Evolutionary conservation across 306 rosid species (phyloP).

Genomic region (Trifolium pratense): DNA sequence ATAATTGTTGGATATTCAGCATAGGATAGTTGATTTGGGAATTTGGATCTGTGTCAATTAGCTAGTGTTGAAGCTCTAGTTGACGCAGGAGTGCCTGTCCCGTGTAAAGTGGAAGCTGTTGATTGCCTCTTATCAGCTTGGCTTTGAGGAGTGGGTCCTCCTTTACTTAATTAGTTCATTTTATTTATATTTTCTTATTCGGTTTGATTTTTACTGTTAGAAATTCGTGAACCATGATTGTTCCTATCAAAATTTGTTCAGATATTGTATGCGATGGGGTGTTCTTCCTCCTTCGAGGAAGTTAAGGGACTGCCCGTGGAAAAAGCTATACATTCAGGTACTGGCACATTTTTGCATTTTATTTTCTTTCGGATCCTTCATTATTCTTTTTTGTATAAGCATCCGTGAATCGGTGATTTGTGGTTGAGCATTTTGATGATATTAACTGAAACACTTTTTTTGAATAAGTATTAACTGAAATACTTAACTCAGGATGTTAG

Average conservation of each 20-base stretch:
- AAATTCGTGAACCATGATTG: conserved; percentile 12
- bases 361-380: not conserved
- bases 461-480: not conserved
- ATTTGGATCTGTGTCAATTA: conserved; percentile 28
- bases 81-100: conserved; percentile 30
- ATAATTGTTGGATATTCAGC: not conserved
- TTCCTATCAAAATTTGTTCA: conserved; percentile 42
- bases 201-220: not conserved
- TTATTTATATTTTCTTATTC: conserved; percentile 30
- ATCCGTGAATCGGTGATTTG: conserved; percentile 23
- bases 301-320: conserved; percentile 86
- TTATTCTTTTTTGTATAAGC: not conserved
- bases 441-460: conserved; percentile 23
- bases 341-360: conserved; percentile 12
- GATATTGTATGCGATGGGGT: conserved; percentile 97
- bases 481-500: not conserved
- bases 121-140: conserved; percentile 42
- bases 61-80: conserved; percentile 34
- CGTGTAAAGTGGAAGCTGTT: conserved; percentile 35
- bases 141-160: conserved; percentile 49
- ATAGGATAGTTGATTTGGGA: conserved; percentile 28
- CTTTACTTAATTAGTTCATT: conserved; percentile 35
- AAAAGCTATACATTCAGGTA: conserved; percentile 80
- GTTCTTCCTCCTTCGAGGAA: conserved; percentile 66
- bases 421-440: conserved; percentile 16